Conservation (phyloP, 139 green algal species). For the Pycnococcus provasolii region DNA sequence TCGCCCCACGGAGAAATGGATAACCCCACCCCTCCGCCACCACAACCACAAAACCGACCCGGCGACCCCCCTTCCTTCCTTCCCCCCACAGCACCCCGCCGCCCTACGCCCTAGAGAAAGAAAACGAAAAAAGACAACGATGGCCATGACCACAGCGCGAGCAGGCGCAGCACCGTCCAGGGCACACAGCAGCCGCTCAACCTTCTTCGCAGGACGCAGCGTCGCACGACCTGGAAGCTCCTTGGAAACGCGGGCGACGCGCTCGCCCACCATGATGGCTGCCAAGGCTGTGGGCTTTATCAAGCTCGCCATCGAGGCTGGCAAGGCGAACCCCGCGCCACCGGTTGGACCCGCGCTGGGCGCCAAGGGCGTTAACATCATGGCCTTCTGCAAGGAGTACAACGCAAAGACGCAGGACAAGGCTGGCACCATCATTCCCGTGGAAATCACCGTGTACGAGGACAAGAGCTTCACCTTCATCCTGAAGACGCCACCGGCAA, state of each 20-base stretch:
- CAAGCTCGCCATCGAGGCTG: conserved; percentile 90
- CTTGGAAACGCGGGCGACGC: background rate
- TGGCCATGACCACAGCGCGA: no score
- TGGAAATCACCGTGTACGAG: conserved; percentile 98
- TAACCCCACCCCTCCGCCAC: no score
- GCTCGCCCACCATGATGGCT: conserved; percentile 41
- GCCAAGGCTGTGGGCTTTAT: conserved; percentile 79
- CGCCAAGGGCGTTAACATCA: conserved; percentile 99
- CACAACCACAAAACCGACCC: no score
- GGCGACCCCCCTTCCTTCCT: no score
- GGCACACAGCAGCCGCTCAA: no score
- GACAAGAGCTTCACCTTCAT: conserved; percentile 97
- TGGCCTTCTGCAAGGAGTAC: conserved; percentile 99
- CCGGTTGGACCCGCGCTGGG: conserved; percentile 93
- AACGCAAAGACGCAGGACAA: conserved; percentile 93
- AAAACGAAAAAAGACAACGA: no score
- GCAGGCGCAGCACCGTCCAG: no score
- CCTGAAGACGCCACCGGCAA: conserved; percentile 93
- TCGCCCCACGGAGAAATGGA: no score
- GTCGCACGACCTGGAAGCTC: no score
- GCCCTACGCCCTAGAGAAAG: no score
- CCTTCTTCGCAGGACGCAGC: no score
- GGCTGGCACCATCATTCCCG: conserved; percentile 87
- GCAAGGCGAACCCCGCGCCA: conserved; percentile 96
- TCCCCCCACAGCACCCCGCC: no score